Percentiles rank a stretch among this genome's conserved stretches.
phyloP scores from a whole-genome alignment of 1,284 basidiomycete genomes.

The Trametes pubescens region DNA sequence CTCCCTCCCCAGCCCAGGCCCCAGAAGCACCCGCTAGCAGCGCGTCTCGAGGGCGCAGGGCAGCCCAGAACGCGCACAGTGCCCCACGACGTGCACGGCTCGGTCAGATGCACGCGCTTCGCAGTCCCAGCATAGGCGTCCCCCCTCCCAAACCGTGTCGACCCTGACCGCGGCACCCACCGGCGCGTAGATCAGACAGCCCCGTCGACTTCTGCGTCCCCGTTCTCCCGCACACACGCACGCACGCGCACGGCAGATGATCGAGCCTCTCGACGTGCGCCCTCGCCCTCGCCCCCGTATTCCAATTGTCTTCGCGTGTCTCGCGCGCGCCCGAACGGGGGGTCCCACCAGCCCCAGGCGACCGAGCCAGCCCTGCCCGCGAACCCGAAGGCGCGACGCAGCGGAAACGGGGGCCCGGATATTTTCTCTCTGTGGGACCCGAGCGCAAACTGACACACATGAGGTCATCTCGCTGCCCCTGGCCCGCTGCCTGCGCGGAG shows the following conservation, averaged over 20 bases:
- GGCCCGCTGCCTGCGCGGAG: conserved; percentile 4
- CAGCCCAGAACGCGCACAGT: conserved; percentile 7
- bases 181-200: conserved; percentile 17
- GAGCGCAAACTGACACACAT: conserved; percentile 22
- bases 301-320: not conserved
- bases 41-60: not conserved
- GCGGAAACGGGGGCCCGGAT: conserved; percentile 8
- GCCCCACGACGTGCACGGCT: not conserved
- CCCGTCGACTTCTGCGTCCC: conserved; percentile 7
- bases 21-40: conserved; percentile 4
- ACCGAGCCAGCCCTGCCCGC: too few species aligned
- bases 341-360: not conserved
- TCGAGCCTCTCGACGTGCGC: not conserved
- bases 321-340: not conserved
- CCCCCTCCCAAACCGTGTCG: conserved; percentile 11
- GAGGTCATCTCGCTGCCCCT: conserved; percentile 23
- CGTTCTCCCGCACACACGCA: conserved; percentile 14
- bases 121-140: not conserved
- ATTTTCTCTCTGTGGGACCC: conserved; percentile 6
- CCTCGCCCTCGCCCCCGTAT: not conserved
- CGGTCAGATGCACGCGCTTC: not conserved
- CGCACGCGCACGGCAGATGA: conserved; percentile 24
- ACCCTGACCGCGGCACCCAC: conserved; percentile 19
- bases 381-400: not conserved
- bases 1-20: conserved; percentile 10